phyloP scores from a whole-genome alignment of 1,284 basidiomycete species.

The Omphalotus olearius region DNA sequence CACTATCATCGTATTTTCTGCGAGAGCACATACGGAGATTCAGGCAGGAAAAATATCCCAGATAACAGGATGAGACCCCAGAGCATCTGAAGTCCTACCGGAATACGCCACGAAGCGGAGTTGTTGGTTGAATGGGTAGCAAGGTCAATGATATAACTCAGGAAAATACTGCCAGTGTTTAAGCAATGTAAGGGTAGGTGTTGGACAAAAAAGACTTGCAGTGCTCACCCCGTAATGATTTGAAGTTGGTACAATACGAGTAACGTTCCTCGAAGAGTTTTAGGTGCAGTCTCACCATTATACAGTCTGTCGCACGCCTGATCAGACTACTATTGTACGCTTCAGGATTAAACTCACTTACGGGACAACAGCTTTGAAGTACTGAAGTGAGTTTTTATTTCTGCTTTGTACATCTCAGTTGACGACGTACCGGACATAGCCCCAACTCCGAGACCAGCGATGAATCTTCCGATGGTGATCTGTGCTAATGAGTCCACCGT shows the following conservation, averaged over 20 bases:
- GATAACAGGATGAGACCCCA: slow-evolving; percentile 66
- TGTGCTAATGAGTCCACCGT: slow-evolving; percentile 59
- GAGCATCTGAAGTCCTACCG: slow-evolving; percentile 62
- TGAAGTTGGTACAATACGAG: slow-evolving; percentile 76
- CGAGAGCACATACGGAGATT: slow-evolving; percentile 60
- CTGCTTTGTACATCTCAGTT: background rate
- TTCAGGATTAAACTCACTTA: slow-evolving; percentile 21
- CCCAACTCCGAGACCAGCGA: slow-evolving; percentile 76
- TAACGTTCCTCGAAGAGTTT: slow-evolving; percentile 68
- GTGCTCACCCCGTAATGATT: slow-evolving; percentile 62
- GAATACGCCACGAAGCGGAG: slow-evolving; percentile 70
- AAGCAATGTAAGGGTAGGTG: background rate
- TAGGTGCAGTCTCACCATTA: slow-evolving; percentile 78
- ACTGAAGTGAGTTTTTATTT: slow-evolving; percentile 1
- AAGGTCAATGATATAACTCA: slow-evolving; percentile 71
- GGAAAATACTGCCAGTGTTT: slow-evolving; percentile 49
- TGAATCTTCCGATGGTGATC: slow-evolving; percentile 65
- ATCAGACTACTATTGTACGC: background rate
- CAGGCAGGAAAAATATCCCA: slow-evolving; percentile 73
- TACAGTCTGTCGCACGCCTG: slow-evolving; percentile 40
- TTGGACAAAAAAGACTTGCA: background rate
- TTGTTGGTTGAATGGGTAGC: slow-evolving; percentile 57
- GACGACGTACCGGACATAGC: slow-evolving; percentile 56
- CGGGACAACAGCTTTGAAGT: slow-evolving; percentile 63
- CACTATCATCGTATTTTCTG: background rate